phyloP scores from a whole-genome alignment of 441 rosid species.

The Isatis lusitanica region DNA sequence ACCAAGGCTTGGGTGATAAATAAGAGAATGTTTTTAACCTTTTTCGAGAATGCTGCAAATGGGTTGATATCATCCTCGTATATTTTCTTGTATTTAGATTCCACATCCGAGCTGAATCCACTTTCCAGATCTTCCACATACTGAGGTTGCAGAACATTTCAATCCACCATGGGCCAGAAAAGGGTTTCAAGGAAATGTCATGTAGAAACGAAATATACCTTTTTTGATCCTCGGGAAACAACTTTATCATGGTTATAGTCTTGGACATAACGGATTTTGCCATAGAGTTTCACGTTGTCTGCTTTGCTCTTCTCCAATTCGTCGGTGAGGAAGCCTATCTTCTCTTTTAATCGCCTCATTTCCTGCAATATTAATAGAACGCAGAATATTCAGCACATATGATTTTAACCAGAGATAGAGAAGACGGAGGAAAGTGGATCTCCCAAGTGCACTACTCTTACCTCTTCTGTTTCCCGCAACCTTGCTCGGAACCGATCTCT shows the following conservation, averaged over 20 bases:
- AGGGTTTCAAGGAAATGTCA: neutral
- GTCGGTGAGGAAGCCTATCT: conserved; percentile 67
- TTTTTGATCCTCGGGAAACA: conserved; percentile 87
- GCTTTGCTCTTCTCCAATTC: conserved; percentile 93
- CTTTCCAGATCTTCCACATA: conserved; percentile 86
- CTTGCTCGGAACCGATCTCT: conserved; percentile 92
- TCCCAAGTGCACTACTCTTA: conserved; percentile 28
- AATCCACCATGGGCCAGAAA: neutral
- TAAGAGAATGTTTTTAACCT: conserved; percentile 44
- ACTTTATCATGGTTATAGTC: conserved; percentile 95
- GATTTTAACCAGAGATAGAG: conserved; percentile 1
- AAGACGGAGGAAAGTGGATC: neutral
- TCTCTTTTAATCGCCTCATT: conserved; percentile 87
- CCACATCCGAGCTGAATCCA: conserved; percentile 92
- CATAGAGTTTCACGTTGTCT: conserved; percentile 93
- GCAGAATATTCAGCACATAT: conserved; percentile 3
- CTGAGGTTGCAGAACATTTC: conserved; percentile 41
- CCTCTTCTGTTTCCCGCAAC: conserved; percentile 94
- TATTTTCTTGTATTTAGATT: conserved; percentile 97
- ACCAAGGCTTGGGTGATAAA: neutral
- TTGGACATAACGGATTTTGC: conserved; percentile 94
- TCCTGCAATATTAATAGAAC: conserved; percentile 49
- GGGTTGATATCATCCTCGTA: conserved; percentile 98
- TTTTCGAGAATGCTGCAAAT: conserved; percentile 98
- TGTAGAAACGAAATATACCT: conserved; percentile 45